Evolutionary conservation across 768 basidiomycete genomes (phyloP).

Genomic region (Candolleomyces eurysporus): DNA sequence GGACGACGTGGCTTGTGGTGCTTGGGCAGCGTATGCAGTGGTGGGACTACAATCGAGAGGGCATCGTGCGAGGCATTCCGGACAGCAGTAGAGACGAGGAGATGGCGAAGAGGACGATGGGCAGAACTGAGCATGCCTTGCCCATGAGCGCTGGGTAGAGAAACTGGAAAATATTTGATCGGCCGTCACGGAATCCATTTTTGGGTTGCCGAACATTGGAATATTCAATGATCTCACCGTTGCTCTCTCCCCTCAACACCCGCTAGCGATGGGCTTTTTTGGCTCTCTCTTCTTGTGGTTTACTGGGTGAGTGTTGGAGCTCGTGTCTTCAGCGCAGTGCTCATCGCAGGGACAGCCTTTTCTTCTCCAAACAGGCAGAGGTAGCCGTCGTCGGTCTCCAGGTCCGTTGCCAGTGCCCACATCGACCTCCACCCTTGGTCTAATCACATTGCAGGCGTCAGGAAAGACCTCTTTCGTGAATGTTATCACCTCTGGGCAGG

Average conservation of each 20-base stretch:
- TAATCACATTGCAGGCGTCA: constrained; percentile 58
- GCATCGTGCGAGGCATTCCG: no score
- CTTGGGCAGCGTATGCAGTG: neutral
- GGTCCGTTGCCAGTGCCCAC: constrained; percentile 33
- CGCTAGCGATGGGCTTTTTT: constrained; percentile 27
- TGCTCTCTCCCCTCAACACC: neutral
- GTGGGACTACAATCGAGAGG: neutral
- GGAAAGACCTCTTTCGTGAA: constrained; percentile 96
- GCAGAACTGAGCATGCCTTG: neutral
- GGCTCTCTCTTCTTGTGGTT: constrained; percentile 46
- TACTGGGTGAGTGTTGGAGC: constrained; percentile 29
- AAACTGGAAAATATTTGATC: neutral
- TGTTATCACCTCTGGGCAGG: constrained; percentile 85
- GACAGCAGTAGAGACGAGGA: no score
- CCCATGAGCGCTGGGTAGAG: neutral
- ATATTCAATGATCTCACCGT: neutral
- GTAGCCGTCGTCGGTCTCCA: constrained; percentile 91
- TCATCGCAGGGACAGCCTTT: constrained; percentile 45
- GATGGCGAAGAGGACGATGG: no score
- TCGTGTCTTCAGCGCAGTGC: neutral
- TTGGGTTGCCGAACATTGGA: neutral
- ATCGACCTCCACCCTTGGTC: neutral
- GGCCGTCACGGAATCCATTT: no score
- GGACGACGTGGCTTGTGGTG: neutral
- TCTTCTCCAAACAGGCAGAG: constrained; percentile 86